A percentile compares a stretch with the other conserved stretches of the same genome.
Evolutionary conservation across 2,329 filamentous ascomycete genomes (phyloP).

Genomic region (Pochonia chlamydosporia): DNA sequence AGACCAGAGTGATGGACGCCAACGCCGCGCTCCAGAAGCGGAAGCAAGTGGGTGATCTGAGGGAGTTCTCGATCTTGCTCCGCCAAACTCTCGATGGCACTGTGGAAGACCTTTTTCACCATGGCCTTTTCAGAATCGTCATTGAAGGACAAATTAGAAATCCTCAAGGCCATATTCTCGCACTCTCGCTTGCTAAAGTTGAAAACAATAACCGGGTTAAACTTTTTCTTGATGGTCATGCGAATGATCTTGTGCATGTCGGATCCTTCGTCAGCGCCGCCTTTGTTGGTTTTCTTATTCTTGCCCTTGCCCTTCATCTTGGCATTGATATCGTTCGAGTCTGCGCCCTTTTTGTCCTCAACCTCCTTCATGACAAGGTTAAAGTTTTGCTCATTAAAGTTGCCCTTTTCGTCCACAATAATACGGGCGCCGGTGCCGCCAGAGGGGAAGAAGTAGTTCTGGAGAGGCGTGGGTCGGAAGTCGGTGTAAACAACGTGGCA

Average conservation of each 20-base stretch:
- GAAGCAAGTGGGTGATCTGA: conserved; percentile 86
- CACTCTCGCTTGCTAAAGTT: conserved; percentile 98
- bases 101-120: conserved; percentile 90
- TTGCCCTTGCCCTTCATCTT: conserved; percentile 84
- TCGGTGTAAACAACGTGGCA: conserved; percentile 99
- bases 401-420: conserved; percentile 93
- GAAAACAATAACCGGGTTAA: conserved; percentile 98
- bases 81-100: conserved; percentile 85
- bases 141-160: conserved; percentile 87
- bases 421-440: conserved; percentile 90
- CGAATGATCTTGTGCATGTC: conserved; percentile 98
- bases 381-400: conserved; percentile 96
- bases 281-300: conserved; percentile 87
- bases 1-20: conserved; percentile 96
- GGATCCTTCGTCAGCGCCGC: conserved; percentile 64
- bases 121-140: conserved; percentile 92
- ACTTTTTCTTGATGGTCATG: conserved; percentile 98
- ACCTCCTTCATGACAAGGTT: conserved; percentile 91
- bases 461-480: conserved; percentile 90
- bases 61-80: conserved; percentile 85
- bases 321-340: conserved; percentile 71
- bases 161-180: conserved; percentile 81
- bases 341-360: conserved; percentile 79
- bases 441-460: conserved; percentile 96
- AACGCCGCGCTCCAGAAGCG: conserved; percentile 83